phyloP scores from a whole-genome alignment of 176 grass and related monocot genomes.

The Oryza rufipogon region DNA sequence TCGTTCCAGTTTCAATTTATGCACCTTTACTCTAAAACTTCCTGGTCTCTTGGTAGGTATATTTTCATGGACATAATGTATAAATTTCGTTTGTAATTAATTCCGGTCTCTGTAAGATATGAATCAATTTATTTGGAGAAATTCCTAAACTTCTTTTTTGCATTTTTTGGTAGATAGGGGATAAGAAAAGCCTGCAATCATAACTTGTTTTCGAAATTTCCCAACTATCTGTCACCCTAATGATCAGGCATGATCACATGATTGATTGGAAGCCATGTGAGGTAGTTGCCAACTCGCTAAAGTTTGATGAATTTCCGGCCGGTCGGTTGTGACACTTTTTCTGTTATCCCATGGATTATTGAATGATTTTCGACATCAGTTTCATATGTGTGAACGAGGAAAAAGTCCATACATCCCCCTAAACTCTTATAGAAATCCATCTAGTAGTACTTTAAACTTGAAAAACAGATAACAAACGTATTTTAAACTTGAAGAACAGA shows the following conservation, averaged over 20 bases:
- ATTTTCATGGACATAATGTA: constrained; percentile 11
- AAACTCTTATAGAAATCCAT: too few species aligned
- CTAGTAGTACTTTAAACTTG: too few species aligned
- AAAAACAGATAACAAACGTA: too few species aligned
- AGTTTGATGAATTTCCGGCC: background rate
- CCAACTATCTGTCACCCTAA: background rate
- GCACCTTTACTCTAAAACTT: constrained; percentile 24
- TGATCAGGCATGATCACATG: background rate
- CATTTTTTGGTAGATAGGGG: background rate
- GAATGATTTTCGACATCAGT: background rate
- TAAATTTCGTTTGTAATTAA: background rate
- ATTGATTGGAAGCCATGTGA: background rate
- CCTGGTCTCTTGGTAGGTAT: background rate
- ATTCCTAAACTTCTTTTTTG: background rate
- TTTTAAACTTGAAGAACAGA: too few species aligned
- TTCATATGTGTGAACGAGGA: background rate
- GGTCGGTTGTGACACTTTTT: background rate
- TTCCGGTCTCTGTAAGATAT: background rate
- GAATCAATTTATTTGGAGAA: background rate
- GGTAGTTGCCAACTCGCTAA: background rate
- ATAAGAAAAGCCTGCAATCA: background rate
- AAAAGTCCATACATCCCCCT: too few species aligned
- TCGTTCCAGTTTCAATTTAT: constrained; percentile 10
- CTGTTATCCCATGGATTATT: background rate
- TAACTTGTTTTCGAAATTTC: background rate